Evolutionary conservation across 306 rosid species (phyloP), one percentile per base, ranked within the genome.

Genomic region (Vigna trinervia): DNA sequence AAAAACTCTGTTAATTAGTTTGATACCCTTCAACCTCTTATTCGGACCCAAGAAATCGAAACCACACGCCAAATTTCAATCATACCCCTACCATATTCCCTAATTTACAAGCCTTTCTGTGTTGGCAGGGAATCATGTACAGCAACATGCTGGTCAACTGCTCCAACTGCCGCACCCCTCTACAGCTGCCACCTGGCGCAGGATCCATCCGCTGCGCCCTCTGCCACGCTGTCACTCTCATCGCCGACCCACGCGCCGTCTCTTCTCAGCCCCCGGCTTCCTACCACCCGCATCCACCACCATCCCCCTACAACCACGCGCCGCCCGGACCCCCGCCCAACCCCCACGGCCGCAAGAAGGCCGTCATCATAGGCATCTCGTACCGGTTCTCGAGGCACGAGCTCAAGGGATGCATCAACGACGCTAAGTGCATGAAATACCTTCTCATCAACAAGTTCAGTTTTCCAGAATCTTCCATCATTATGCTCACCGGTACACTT

Each of bases 351-450:
- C 79, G 92, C n/a, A 95, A 95, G 85, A 92, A 79, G 87, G 99
- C 97, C 3, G 97, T 95, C 81, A 88, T 95, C 85, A 77, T 91
- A 23, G 97, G 97, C 66, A 91, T 95, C 57, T 95, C 94, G 66
- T 95, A 95, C 19, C 86, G 78, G 9, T 87, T 71, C 85, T 90
- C 99, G 17, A 79, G 96, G 26, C 97, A 92, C 74, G 97, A 92
- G 84, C 97, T 95, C 38, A 95, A 92, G 77, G 99, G 99, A 0
- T 95, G 97, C 82, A 87, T 95, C 83, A 92, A 95, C 51, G 97
- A 95, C 70, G 97, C 97, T 48, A 95, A 89, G 75, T 95, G 99
- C 81, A 92, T 95, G 99, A 86, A 86, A 2, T 85, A 86, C 46
- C 86, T 95, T 45, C 92, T 95, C 65, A 80, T 88, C 65, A 95